A percentile compares a stretch with the other conserved stretches of the same genome.
Evolutionary conservation across 106 monocot genomes (phyloP).

Genomic region (Dendrobium huoshanense): DNA sequence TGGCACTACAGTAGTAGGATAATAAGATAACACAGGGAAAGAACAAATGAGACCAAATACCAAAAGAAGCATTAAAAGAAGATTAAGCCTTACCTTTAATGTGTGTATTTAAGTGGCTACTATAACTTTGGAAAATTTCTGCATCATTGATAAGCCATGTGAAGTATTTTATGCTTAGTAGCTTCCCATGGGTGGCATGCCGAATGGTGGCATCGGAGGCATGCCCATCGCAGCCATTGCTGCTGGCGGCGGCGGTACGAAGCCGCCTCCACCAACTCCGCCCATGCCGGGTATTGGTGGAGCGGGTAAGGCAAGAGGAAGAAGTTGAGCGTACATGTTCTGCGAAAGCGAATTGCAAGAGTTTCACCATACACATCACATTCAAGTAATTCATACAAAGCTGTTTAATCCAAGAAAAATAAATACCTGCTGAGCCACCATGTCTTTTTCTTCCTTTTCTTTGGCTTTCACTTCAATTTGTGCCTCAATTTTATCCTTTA

Average conservation of each 20-base stretch:
- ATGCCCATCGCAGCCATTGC: conserved; percentile 64
- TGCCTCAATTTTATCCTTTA: conserved; percentile 86
- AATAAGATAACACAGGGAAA: no score
- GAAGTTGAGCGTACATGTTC: conserved; percentile 98
- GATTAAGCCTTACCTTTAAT: no score
- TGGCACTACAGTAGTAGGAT: no score
- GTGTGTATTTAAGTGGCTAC: no score
- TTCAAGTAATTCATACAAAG: not conserved
- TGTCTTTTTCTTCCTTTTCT: conserved; percentile 88
- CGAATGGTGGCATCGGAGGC: conserved; percentile 71
- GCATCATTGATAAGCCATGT: no score
- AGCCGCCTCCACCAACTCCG: conserved; percentile 44
- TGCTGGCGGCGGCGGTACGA: conserved; percentile 44
- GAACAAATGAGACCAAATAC: no score
- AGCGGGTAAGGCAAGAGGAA: conserved; percentile 90
- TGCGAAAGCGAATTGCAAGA: conserved; percentile 19
- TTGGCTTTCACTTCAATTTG: conserved; percentile 77
- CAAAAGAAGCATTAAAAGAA: no score
- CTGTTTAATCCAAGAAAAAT: not conserved
- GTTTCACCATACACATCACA: no score
- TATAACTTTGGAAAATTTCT: no score
- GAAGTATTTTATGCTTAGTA: conserved; percentile 22
- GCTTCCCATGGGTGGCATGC: conserved; percentile 72
- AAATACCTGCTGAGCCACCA: conserved; percentile 94
- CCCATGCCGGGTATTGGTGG: conserved; percentile 78